Evolutionary conservation across 805 yeast genomes (phyloP), one percentile per base, ranked within the genome.

Genomic region (Schwanniomyces sp.): DNA sequence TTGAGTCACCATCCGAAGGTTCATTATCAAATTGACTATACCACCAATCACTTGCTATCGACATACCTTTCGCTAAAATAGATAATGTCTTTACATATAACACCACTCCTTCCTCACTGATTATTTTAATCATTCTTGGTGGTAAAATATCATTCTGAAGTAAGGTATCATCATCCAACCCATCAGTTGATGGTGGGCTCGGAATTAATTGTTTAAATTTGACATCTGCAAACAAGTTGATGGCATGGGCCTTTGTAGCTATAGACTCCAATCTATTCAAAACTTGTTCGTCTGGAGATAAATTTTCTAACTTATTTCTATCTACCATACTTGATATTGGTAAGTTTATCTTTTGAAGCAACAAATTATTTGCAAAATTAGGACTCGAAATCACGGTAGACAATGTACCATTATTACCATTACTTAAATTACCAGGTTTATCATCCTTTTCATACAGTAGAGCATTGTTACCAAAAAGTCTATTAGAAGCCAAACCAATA

Each of bases 11-110:
- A 9, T 44, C 43, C 8, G n/a, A 24, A 30, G 40, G 28, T 14
- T 39, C 60, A 43, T 52, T 52, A 27, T 69, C 64, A 43, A 48
- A 52, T 47, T 77, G 69, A 32, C 66, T 68, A 51, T 80, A 78
- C 98, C 98, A 94, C 97, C 98, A 94, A 11, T 78, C 84, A 38
- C 91, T 82, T 1, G 97, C 96, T 36, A 83, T 65, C 43, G 82
- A 78, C 95, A 92, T 91, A 0, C 96, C 96, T 50, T 78, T 82
- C 0, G 96, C 92, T 44, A 92, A 74, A 12, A 91, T 69, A 1
- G 96, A 83, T 40, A 94, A 74, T 0, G 95, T 81, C 66, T 91
- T 92, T 52, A 91, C 86, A 66, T 91, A 92, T 47, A 92, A 70
- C 0, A 85, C 85, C 17, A 91, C 82, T 2, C 97, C 95, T 62